Evolutionary conservation across 179 eudicot genomes (phyloP), one percentile per base, ranked within the genome.

Genomic region (Patellifolia procumbens): DNA sequence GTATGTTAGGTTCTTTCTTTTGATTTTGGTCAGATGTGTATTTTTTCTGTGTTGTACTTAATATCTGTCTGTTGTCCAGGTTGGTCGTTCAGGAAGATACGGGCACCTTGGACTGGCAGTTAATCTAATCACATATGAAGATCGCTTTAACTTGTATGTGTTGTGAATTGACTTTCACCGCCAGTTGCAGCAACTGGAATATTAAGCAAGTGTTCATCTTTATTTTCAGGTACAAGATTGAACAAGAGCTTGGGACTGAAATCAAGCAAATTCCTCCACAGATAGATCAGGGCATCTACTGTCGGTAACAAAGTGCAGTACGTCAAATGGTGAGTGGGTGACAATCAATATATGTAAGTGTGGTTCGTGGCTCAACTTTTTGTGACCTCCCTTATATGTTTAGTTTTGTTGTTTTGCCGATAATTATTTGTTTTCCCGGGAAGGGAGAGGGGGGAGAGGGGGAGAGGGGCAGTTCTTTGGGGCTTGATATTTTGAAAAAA

Each of bases 211-310:
- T 61, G 5, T 24, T 52, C 22, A 1, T 75, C 13, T 68, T 61
- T 48, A n/a, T 63, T 75, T 76, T 53, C 84, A 91, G 95, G 88
- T 87, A 91, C 85, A 87, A 86, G 85, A 94, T 94, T 74, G 98
- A 94, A 81, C 98, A 94, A 87, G 97, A 94, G 83, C 93, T 94
- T 78, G 98, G 98, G 64, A 94, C 97, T 51, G 98, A 94, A 84
- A 91, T 94, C 51, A 94, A 90, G 87, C 97, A 92, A 84, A 94
- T 92, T 79, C 98, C 97, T 78, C 92, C 96, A 0, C 98, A 92
- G 29, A 94, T 94, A 64, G 98, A 94, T 88, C 96, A 94, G 86
- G 91, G 88, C 74, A 89, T 94, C 69, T 94, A 94, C 80, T 92
- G 96, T 73, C 89, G 71, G 63, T 88, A 83, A 86, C 55, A 64